Conservation (phyloP, 2,329 filamentous ascomycete species). For the Xylaria arbuscula region DNA sequence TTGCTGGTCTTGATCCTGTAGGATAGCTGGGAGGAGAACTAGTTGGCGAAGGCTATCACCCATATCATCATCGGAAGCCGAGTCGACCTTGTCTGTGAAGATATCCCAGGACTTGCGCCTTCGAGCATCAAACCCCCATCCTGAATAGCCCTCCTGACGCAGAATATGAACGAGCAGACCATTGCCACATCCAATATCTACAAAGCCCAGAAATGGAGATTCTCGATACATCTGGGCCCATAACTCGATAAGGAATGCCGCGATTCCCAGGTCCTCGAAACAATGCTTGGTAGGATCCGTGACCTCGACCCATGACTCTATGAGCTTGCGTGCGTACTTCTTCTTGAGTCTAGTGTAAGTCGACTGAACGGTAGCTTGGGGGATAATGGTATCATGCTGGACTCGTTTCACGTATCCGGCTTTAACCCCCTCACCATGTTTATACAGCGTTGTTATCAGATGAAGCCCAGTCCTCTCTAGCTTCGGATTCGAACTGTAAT, state of each 20-base stretch:
- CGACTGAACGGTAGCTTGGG: slow-evolving; percentile 81
- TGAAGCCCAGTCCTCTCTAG: slow-evolving; percentile 75
- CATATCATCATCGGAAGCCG: slow-evolving; percentile 37
- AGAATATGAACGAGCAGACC: slow-evolving; percentile 89
- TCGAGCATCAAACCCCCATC: slow-evolving; percentile 94
- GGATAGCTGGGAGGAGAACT: slow-evolving; percentile 62
- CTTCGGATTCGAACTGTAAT: slow-evolving; percentile 54
- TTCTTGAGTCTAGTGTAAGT: slow-evolving; percentile 84
- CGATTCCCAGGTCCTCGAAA: slow-evolving; percentile 92
- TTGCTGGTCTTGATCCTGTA: slow-evolving; percentile 41
- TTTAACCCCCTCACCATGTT: slow-evolving; percentile 74
- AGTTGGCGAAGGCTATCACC: slow-evolving; percentile 55
- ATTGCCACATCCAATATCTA: slow-evolving; percentile 96
- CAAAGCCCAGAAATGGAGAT: slow-evolving; percentile 81
- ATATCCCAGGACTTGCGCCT: slow-evolving; percentile 83
- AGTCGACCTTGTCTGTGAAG: slow-evolving; percentile 59
- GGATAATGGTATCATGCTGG: slow-evolving; percentile 83
- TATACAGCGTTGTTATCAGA: slow-evolving; percentile 75
- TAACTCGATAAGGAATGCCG: slow-evolving; percentile 90
- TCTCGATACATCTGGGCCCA: slow-evolving; percentile 84
- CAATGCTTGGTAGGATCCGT: slow-evolving; percentile 93
- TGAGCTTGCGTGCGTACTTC: slow-evolving; percentile 77
- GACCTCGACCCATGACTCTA: slow-evolving; percentile 82
- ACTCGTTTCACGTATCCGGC: slow-evolving; percentile 82
- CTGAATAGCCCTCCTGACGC: slow-evolving; percentile 79